Base-by-base conservation (phyloP, 2,329 filamentous ascomycete genomes). In the Pestalotiopsis sp. region DNA sequence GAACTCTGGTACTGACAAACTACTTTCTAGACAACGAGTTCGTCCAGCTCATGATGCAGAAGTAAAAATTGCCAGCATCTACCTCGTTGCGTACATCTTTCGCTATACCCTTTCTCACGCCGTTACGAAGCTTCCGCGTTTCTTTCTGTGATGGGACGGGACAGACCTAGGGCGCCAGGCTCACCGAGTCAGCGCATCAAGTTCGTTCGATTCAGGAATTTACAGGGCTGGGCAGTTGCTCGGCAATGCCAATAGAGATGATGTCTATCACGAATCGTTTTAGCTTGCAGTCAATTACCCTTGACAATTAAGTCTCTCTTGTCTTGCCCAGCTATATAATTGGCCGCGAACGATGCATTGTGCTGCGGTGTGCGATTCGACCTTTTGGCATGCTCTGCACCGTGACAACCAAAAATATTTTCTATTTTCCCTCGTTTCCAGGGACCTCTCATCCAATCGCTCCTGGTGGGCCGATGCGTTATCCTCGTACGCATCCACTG, bases 11-110 rank as follows among this genome's bases (percentile, higher is more conserved):
- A 59, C 65, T 66, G 41, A 60, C 52, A 13, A 23, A 14, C 27
- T 31, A 17, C 17, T 17, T 56, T 20, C 63, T 76, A 95, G 93
- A 95, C 85, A 95, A 95, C 86, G 93, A 96, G 83, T 96, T 96
- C 79, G 93, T 96, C 76, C 93, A 96, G 85, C 91, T 96, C 80
- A 96, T 96, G 93, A 95, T 96, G 93, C 93, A 96, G 88, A 95
- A 95, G 87, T 95, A 93, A 87, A 52, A 52, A 81, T 31, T 41
- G 9, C 41, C 56, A 23, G n/a, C 23, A 62, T 17, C 49, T 36
- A 36, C n/a, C 45, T 64, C 58, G 49, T 58, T 36, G 36, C 67
- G 31, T 60, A 40, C 31, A 27, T 58, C 25, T 52, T 58, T 64
- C 31, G 36, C 45, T 38, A 58, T 63, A 58, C 68, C 66, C 68